phyloP scores from a whole-genome alignment of 1,284 basidiomycete genomes.

The Cryptococcus sp. region DNA sequence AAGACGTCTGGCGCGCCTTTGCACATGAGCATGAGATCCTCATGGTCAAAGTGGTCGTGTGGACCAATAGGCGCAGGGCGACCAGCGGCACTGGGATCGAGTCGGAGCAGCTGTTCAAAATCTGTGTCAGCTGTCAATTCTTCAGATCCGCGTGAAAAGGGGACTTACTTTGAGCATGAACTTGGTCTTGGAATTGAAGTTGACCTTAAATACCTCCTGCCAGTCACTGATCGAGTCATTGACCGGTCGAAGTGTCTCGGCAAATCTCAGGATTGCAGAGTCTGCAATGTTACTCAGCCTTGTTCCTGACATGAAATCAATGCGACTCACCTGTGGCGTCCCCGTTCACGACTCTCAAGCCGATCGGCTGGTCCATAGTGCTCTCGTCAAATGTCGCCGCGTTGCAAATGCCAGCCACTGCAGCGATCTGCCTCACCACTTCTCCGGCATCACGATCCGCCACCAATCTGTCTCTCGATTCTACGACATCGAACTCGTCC shows the following conservation, averaged over 20 bases:
- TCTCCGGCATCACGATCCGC: constrained; percentile 9
- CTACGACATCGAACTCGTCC: constrained; percentile 36
- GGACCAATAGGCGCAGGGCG: constrained; percentile 22
- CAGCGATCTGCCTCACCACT: constrained; percentile 52
- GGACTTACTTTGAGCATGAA: constrained; percentile 60
- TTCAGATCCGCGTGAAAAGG: too few species aligned
- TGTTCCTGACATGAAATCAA: background rate
- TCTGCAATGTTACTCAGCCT: constrained; percentile 33
- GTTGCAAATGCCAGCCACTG: constrained; percentile 63
- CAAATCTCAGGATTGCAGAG: constrained; percentile 63
- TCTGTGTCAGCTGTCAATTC: constrained; percentile 1
- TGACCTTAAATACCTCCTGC: constrained; percentile 52
- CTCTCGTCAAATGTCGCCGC: constrained; percentile 61
- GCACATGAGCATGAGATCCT: constrained; percentile 54
- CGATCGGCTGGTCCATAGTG: constrained; percentile 52
- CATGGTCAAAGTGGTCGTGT: constrained; percentile 21
- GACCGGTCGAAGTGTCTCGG: constrained; percentile 56
- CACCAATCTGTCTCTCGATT: constrained; percentile 42
- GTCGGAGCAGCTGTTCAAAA: constrained; percentile 19
- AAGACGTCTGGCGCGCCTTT: constrained; percentile 66
- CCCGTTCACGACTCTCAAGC: constrained; percentile 60
- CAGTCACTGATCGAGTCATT: constrained; percentile 45
- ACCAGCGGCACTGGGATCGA: constrained; percentile 6
- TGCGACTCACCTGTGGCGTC: constrained; percentile 59
- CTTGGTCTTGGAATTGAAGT: constrained; percentile 69